Evolutionary conservation across 2,329 filamentous ascomycete genomes (phyloP).

Genomic region (Corynespora cassiicola): DNA sequence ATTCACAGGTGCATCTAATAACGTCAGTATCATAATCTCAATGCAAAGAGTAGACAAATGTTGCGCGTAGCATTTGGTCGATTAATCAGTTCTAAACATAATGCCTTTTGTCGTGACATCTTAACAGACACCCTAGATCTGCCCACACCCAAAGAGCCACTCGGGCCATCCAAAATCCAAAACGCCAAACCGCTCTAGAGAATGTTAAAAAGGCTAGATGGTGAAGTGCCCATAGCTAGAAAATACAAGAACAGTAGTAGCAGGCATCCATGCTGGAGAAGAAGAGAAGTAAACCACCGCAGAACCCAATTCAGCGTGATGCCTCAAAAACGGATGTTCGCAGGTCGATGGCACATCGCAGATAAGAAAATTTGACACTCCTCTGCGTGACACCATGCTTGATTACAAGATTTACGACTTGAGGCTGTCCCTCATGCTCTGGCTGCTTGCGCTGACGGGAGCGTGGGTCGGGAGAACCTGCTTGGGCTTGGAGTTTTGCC

Average conservation of each 20-base stretch:
- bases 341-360: no score
- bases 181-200: conserved; percentile 10
- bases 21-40: no score
- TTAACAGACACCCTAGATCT: background rate
- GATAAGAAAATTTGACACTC: conserved; percentile 4
- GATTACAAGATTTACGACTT: conserved; percentile 54
- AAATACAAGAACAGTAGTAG: conserved; percentile 6
- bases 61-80: no score
- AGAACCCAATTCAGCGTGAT: conserved; percentile 14
- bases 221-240: conserved; percentile 1
- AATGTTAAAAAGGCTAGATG: conserved; percentile 4
- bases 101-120: no score
- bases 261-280: background rate
- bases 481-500: conserved; percentile 73
- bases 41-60: conserved; percentile 28
- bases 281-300: conserved; percentile 1
- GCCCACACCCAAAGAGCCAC: conserved; percentile 1
- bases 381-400: conserved; percentile 9
- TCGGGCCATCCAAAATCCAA: conserved; percentile 5
- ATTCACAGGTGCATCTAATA: no score
- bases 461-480: conserved; percentile 71
- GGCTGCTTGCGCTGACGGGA: conserved; percentile 85
- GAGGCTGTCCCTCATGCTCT: conserved; percentile 86
- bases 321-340: no score
- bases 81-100: no score